Conservation (phyloP, 2,329 filamentous ascomycete species). For the Colletotrichum graminicola region DNA sequence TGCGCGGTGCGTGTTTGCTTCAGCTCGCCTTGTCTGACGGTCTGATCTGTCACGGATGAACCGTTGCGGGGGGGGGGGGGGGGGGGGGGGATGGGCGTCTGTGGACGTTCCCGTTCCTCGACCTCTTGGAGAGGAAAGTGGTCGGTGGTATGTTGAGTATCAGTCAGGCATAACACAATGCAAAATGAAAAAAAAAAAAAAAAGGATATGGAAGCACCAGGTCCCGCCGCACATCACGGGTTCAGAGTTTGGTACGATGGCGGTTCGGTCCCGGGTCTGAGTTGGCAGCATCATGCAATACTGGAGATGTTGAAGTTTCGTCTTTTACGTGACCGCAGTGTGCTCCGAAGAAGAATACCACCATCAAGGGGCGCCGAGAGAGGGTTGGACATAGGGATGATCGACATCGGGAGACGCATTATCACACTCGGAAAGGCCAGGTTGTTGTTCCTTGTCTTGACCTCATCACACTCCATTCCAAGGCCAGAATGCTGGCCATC, state of each 20-base stretch:
- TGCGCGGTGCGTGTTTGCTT: neutral
- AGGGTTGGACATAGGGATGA: too few species aligned
- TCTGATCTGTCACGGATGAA: slow-evolving; percentile 15
- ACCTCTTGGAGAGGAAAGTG: neutral
- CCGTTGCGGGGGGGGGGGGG: neutral
- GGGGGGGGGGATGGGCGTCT: neutral
- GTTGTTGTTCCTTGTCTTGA: slow-evolving; percentile 28
- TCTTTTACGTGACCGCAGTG: neutral
- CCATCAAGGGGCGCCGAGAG: neutral
- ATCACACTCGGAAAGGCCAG: slow-evolving; percentile 11
- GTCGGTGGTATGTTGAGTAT: neutral
- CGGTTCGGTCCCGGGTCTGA: neutral
- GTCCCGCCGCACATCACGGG: slow-evolving; percentile 10
- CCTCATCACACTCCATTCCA: slow-evolving; percentile 26
- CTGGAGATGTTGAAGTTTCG: neutral
- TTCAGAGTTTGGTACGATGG: slow-evolving; percentile 1
- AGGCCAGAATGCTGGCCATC: neutral
- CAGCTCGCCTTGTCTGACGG: neutral
- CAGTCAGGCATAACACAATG: neutral
- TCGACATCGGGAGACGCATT: neutral
- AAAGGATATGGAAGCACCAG: neutral
- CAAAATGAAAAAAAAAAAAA: neutral
- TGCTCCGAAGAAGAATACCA: neutral
- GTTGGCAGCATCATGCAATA: neutral
- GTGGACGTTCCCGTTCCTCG: neutral